Conservation (phyloP, 2,329 filamentous ascomycete species). For the Trichophyton equinum region DNA sequence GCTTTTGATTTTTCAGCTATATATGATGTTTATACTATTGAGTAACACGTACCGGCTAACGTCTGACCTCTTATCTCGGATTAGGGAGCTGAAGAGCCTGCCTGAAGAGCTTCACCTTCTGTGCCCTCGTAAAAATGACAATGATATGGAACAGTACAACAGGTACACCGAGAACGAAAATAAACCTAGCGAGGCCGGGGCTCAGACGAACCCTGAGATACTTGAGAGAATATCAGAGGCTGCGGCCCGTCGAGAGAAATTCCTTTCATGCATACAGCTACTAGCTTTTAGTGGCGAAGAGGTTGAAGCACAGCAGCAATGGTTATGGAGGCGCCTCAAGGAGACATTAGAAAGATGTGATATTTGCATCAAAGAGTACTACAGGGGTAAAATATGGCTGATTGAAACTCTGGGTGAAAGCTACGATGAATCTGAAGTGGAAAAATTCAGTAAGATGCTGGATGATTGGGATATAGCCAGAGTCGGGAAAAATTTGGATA, state of each 20-base stretch:
- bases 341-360: conserved; percentile 52
- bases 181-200: conserved; percentile 29
- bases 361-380: conserved; percentile 61
- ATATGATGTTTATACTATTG: neutral
- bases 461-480: conserved; percentile 49
- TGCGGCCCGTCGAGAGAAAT: conserved; percentile 45
- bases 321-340: conserved; percentile 48
- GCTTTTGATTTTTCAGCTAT: neutral
- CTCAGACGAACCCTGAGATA: conserved; percentile 28
- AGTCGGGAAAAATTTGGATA: conserved; percentile 48
- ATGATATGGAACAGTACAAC: conserved; percentile 54
- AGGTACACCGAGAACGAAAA: conserved; percentile 22
- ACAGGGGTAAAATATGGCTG: conserved; percentile 52
- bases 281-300: conserved; percentile 53
- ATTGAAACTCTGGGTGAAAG: conserved; percentile 50
- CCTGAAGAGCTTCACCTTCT: conserved; percentile 48
- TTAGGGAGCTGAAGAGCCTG: conserved; percentile 33
- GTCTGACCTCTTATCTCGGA: neutral
- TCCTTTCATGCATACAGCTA: conserved; percentile 56
- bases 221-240: conserved; percentile 42
- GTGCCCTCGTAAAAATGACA: conserved; percentile 51
- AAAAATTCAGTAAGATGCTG: conserved; percentile 44
- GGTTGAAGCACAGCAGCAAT: conserved; percentile 46
- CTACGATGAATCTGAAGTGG: conserved; percentile 36
- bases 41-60: conserved; percentile 3